These are phyloP conservation scores for Leccinum insigne DNA, from an alignment of 1,284 basidiomycete genomes.

Conservation along the genomic window DNA sequence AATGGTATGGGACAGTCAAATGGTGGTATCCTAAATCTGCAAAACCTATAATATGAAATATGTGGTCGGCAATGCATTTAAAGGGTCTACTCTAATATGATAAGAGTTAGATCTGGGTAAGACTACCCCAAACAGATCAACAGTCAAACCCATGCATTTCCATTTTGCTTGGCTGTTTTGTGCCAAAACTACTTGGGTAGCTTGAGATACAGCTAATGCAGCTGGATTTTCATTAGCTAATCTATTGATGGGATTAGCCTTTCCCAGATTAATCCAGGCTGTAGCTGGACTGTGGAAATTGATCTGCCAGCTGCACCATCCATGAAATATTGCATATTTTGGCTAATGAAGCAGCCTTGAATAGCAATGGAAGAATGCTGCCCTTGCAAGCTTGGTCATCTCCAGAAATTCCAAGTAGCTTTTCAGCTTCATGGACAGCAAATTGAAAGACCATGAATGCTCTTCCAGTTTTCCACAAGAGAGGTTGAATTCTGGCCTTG, in stretches of 20 bases:
- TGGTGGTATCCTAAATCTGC: too few relatives aligned
- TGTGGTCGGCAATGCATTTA: too few relatives aligned
- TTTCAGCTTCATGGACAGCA: neutral
- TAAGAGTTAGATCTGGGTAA: too few relatives aligned
- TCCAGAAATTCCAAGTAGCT: neutral
- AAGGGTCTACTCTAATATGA: too few relatives aligned
- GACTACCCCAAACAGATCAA: neutral
- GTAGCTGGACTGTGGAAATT: too few relatives aligned
- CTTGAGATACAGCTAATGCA: neutral
- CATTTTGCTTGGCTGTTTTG: neutral
- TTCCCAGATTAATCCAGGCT: neutral
- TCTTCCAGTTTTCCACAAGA: neutral
- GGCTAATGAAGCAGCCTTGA: neutral
- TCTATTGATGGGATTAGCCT: neutral
- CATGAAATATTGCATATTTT: neutral
- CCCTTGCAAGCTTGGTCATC: neutral
- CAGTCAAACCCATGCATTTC: neutral
- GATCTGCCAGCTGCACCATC: neutral
- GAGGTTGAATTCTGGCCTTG: neutral
- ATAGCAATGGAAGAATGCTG: neutral
- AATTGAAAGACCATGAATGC: neutral
- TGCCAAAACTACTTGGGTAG: neutral
- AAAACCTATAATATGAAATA: too few relatives aligned
- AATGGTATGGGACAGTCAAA: too few relatives aligned
- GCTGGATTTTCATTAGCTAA: neutral